Evolutionary conservation across 163 green algal genomes (phyloP).

Genomic region (Volvox carteri): DNA sequence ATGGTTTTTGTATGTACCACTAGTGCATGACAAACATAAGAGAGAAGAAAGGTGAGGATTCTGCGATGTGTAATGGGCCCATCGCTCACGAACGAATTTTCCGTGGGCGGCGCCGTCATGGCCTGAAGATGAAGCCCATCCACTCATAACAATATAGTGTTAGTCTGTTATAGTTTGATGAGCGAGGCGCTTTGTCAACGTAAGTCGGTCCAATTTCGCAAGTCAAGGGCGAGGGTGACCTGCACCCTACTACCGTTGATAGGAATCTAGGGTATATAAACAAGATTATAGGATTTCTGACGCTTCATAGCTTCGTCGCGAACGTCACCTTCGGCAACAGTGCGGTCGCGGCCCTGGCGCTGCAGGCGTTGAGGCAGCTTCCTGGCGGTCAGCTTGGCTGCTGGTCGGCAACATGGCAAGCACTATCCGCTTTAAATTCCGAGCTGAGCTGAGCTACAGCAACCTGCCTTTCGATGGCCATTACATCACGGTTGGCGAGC

Average conservation of each 20-base stretch:
- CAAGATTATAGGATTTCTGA: too few species aligned
- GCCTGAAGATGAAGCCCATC: too few species aligned
- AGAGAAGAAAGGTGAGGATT: too few species aligned
- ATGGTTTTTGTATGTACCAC: too few species aligned
- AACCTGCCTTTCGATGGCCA: constrained; percentile 81
- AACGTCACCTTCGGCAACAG: not conserved
- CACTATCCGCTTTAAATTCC: constrained; percentile 80
- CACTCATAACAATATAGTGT: not conserved
- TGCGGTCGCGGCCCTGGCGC: not conserved
- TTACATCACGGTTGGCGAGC: constrained; percentile 84
- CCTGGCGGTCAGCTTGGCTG: not conserved
- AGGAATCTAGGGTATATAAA: too few species aligned
- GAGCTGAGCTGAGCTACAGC: constrained; percentile 68
- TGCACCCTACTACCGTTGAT: too few species aligned
- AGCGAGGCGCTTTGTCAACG: too few species aligned
- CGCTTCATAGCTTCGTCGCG: too few species aligned
- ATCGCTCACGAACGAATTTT: not conserved
- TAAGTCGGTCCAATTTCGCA: too few species aligned
- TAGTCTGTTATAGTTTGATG: not conserved
- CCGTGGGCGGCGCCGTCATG: constrained; percentile 31
- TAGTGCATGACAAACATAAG: too few species aligned
- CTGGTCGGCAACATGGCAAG: constrained; percentile 22
- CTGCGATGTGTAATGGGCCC: not conserved
- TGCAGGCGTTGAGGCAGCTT: not conserved
- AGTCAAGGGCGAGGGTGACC: too few species aligned